Base-by-base conservation (phyloP, 2,329 filamentous ascomycete genomes). In the Gaeumannomyces sp. region DNA sequence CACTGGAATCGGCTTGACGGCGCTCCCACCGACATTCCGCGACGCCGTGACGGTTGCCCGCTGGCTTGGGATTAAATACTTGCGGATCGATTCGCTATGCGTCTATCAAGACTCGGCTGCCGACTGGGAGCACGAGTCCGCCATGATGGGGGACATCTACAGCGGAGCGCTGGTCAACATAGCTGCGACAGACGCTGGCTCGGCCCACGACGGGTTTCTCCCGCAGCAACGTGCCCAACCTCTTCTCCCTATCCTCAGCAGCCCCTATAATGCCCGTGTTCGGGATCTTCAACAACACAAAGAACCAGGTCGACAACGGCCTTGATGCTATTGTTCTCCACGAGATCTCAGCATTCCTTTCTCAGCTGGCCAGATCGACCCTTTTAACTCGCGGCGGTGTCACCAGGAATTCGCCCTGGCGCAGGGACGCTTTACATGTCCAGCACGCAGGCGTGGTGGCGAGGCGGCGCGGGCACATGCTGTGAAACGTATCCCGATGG, bases 81-180 rank as follows among this genome's bases (percentile, higher is more conserved):
- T 69, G 25, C 70, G 69, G 70, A 68, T 71, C 38, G 68, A 70
- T 59, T 65, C 66, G 7, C 66, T 70, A 2, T 67, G 68, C 61
- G 68, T 70, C 60, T 62, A 68, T 22, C 68, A 71, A 25, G 64
- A 68, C 33, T 45, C 50, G 16, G 58, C 29, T 1, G 53, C 60
- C 3, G 67, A 68, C 62, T 66, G 66, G 67, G 45, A 57, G 22
- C 7, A 13, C 13, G 66, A 68, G 64, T 57, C 65, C 13, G 29
- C 19, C 3, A 22, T 19, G 1, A 68, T 74, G 72, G 70, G 67
- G 29, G 63, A 65, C 59, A 66, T 70, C 10, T 71, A 70, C 60
- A 59, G 65, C 58, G 50, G 66, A 11, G 66, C 68, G 4, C 64
- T 63, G 2, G 28, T 69, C 7, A 67, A 67, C n/a, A 64, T 70